These are phyloP conservation scores for Globisporangium lucens DNA, from an alignment of 352 stramenopile genomes.

Conservation along the genomic window DNA sequence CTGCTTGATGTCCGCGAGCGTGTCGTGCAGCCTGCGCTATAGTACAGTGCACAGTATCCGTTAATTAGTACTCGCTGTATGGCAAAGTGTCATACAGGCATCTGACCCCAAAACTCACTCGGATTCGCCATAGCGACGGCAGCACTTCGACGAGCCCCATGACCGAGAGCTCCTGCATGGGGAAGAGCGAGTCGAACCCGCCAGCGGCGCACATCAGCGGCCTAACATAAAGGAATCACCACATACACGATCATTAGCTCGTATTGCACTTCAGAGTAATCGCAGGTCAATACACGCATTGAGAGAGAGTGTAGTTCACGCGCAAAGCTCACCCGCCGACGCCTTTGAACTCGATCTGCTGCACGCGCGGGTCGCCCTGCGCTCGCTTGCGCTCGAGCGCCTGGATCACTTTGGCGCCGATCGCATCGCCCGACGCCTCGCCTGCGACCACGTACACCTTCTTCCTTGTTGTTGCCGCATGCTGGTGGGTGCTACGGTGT, in stretches of 20 bases:
- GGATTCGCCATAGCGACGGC: constrained; percentile 48
- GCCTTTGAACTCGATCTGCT: constrained; percentile 42
- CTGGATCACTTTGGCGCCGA: constrained; percentile 64
- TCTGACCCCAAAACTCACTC: constrained; percentile 20
- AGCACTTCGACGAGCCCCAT: constrained; percentile 75
- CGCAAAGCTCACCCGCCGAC: constrained; percentile 48
- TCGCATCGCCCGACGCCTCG: constrained; percentile 73
- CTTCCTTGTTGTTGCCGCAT: constrained; percentile 1
- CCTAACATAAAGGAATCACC: constrained; percentile 17
- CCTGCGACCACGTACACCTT: constrained; percentile 67
- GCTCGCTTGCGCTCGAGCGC: constrained; percentile 32
- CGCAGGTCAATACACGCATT: no score
- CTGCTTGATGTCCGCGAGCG: constrained; percentile 45
- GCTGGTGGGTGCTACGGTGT: background rate
- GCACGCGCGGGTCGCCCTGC: constrained; percentile 11
- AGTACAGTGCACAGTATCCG: background rate
- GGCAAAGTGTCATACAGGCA: background rate
- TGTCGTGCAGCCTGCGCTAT: constrained; percentile 48
- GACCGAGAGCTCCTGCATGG: constrained; percentile 67
- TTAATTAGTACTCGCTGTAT: background rate
- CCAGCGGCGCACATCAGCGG: constrained; percentile 46
- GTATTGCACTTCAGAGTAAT: background rate
- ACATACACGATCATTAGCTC: background rate
- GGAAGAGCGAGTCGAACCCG: constrained; percentile 58
- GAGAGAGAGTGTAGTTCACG: no score